Conservation (phyloP, 257 asterid species). For the Verbascum thapsus region DNA sequence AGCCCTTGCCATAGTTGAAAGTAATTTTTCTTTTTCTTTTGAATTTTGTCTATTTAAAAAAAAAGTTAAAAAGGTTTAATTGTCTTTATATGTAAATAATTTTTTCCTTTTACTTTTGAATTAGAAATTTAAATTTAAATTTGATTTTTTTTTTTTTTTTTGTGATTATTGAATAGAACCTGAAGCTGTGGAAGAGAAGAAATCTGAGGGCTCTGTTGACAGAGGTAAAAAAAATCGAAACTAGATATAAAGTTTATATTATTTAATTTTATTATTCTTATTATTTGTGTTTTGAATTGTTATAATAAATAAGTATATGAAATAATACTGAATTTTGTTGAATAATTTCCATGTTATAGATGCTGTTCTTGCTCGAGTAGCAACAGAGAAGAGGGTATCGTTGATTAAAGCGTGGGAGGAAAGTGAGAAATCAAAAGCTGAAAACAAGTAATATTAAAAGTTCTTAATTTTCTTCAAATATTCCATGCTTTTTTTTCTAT, state of each 20-base stretch:
- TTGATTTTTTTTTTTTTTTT: neutral
- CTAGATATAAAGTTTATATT: neutral
- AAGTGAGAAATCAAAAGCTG: constrained; percentile 86
- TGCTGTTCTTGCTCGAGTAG: constrained; percentile 77
- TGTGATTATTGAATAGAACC: constrained; percentile 36
- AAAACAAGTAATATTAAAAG: constrained; percentile 76
- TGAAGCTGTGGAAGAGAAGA: constrained; percentile 71
- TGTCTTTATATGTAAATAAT: neutral
- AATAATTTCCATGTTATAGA: constrained; percentile 39
- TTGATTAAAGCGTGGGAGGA: constrained; percentile 96
- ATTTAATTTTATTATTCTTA: neutral
- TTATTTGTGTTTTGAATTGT: neutral
- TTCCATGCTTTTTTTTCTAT: no score
- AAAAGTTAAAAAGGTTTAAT: neutral
- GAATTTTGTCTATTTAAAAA: neutral
- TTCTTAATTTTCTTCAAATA: no score
- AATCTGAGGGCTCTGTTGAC: constrained; percentile 69
- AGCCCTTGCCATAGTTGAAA: constrained; percentile 72
- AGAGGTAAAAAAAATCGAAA: constrained; percentile 74
- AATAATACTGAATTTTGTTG: constrained; percentile 14
- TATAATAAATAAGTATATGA: neutral
- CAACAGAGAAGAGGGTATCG: constrained; percentile 80
- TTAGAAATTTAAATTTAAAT: constrained; percentile 1
- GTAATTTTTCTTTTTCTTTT: constrained; percentile 27
- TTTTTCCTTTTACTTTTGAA: neutral